A percentile compares a stretch with the other conserved stretches of the same genome.
These are phyloP conservation scores for Didymellaceae sp. DNA, from an alignment of 2,329 filamentous ascomycete species.

Conservation along the genomic window DNA sequence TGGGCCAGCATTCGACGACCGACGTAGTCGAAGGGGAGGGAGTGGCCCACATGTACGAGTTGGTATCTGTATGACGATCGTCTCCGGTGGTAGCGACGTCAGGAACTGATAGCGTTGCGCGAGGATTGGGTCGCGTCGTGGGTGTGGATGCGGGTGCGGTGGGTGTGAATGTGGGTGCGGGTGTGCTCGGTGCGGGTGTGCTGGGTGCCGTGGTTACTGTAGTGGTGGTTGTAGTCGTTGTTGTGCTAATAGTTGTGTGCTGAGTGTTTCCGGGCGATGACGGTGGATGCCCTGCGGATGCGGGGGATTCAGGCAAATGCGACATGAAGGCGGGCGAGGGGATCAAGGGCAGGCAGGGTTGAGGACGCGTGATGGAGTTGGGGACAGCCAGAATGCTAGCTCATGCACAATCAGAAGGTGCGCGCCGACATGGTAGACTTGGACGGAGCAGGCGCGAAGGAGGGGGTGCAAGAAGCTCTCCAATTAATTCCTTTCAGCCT, in stretches of 20 bases:
- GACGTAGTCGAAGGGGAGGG: slow-evolving; percentile 1
- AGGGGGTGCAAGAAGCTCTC: too few relatives aligned
- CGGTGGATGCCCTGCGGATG: too few relatives aligned
- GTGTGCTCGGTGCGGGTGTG: slow-evolving; percentile 3
- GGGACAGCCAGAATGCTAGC: slow-evolving; percentile 21
- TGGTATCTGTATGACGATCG: slow-evolving; percentile 50
- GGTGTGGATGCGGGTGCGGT: neutral
- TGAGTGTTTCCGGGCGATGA: too few relatives aligned
- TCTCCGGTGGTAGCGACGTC: slow-evolving; percentile 52
- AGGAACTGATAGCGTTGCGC: slow-evolving; percentile 56
- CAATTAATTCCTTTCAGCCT: too few relatives aligned
- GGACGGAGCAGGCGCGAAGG: too few relatives aligned
- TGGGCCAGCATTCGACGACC: slow-evolving; percentile 31
- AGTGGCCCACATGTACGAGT: slow-evolving; percentile 58
- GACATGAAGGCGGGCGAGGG: slow-evolving; percentile 10
- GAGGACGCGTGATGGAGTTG: too few relatives aligned
- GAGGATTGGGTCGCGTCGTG: slow-evolving; percentile 48
- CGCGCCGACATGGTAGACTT: too few relatives aligned
- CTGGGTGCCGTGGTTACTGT: too few relatives aligned
- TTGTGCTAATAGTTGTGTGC: too few relatives aligned
- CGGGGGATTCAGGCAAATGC: slow-evolving; percentile 10
- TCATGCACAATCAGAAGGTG: too few relatives aligned
- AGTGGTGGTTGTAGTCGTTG: too few relatives aligned
- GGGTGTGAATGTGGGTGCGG: neutral
- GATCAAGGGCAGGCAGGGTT: too few relatives aligned